A percentile compares a stretch with the other conserved stretches of the same genome.
phyloP scores from a whole-genome alignment of 1,284 basidiomycete species.

The Puccinia polysora region DNA sequence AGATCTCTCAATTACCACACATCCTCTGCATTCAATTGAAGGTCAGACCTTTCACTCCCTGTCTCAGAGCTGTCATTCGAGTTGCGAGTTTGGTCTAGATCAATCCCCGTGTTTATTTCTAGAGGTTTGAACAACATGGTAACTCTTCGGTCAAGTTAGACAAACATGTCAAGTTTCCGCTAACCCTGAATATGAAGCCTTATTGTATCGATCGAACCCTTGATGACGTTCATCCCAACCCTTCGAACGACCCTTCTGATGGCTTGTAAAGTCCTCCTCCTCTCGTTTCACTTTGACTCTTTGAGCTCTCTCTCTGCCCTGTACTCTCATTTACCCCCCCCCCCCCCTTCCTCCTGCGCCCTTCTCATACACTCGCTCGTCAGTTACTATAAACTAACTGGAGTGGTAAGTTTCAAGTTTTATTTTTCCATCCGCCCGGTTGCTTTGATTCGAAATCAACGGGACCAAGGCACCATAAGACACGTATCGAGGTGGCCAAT shows the following conservation, averaged over 20 bases:
- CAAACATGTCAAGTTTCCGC: slow-evolving; percentile 32
- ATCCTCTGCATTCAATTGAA: slow-evolving; percentile 43
- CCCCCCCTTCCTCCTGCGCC: background rate
- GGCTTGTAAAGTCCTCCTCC: no score
- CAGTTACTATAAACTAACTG: slow-evolving; percentile 33
- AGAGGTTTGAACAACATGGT: slow-evolving; percentile 42
- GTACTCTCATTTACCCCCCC: background rate
- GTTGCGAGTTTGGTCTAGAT: background rate
- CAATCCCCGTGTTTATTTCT: background rate
- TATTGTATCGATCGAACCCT: background rate
- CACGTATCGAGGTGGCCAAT: no score
- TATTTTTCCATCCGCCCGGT: background rate
- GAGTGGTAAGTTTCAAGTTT: slow-evolving; percentile 17
- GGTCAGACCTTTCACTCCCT: background rate
- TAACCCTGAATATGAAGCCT: slow-evolving; percentile 37
- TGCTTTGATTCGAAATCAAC: background rate
- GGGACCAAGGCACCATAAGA: no score
- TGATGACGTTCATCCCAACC: background rate
- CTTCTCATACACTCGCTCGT: background rate
- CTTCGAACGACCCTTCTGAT: background rate
- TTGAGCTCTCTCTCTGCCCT: no score
- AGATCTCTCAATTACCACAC: slow-evolving; percentile 22
- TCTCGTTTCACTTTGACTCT: no score
- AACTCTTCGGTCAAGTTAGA: slow-evolving; percentile 22
- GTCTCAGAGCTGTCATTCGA: background rate